A percentile compares a stretch with the other conserved stretches of the same genome.
Conservation (phyloP, 1,284 basidiomycete genomes). For the Microbotryomycetes sp. region DNA sequence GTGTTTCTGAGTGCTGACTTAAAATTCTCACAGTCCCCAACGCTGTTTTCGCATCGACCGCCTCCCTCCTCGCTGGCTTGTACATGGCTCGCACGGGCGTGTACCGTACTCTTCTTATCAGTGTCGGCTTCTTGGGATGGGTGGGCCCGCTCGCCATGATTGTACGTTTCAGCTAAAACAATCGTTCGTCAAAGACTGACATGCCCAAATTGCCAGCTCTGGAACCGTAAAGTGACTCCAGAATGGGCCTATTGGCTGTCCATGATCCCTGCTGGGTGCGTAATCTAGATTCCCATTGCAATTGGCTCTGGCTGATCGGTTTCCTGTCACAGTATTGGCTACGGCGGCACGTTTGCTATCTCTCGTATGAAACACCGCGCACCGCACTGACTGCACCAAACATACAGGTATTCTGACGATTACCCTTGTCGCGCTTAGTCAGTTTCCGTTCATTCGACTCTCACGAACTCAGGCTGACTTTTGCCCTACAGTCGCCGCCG, state of each 20-base stretch:
- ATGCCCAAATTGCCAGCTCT: constrained; percentile 27
- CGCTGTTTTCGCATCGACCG: constrained; percentile 40
- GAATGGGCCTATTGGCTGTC: constrained; percentile 37
- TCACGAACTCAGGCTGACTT: not conserved
- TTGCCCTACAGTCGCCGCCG: constrained; percentile 36
- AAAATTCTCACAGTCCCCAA: constrained; percentile 6
- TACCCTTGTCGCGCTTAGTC: constrained; percentile 37
- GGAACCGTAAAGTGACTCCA: constrained; percentile 36
- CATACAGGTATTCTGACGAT: constrained; percentile 33
- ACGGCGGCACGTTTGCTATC: constrained; percentile 33
- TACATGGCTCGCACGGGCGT: constrained; percentile 42
- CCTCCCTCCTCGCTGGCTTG: constrained; percentile 41
- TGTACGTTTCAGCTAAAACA: too few species aligned
- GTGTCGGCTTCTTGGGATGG: constrained; percentile 37
- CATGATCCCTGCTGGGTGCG: constrained; percentile 20
- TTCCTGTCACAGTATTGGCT: constrained; percentile 38
- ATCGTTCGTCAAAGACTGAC: too few species aligned
- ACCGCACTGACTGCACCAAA: not conserved
- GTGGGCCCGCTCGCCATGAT: constrained; percentile 41
- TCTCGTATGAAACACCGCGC: not conserved
- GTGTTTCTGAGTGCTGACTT: not conserved
- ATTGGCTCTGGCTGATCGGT: constrained; percentile 35
- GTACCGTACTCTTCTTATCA: constrained; percentile 40
- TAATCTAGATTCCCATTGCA: not conserved
- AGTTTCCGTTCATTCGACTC: not conserved